Evolutionary conservation across 495 filamentous ascomycete species (phyloP).

Genomic region (Saxophila tyrrhenica): DNA sequence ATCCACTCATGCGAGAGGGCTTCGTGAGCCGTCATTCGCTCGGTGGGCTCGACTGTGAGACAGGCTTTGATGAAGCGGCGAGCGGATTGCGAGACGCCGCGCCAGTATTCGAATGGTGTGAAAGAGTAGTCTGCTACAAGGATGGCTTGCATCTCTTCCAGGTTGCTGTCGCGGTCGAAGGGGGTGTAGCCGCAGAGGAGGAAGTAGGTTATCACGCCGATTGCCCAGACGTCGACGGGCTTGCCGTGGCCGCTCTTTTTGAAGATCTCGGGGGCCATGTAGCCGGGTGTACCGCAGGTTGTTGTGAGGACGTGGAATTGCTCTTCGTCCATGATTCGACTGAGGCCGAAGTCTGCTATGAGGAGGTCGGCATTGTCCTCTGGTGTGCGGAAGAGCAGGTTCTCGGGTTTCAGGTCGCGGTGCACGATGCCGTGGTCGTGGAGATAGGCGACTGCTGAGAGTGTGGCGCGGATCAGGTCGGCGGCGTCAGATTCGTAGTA

Average conservation of each 20-base stretch:
- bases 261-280: constrained; percentile 84
- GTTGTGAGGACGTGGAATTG: constrained; percentile 97
- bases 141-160: constrained; percentile 99
- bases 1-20: constrained; percentile 86
- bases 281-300: constrained; percentile 93
- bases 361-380: constrained; percentile 80
- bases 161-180: constrained; percentile 92
- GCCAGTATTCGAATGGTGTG: constrained; percentile 94
- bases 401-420: constrained; percentile 68
- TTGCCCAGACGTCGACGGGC: constrained; percentile 70
- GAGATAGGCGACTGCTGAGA: constrained; percentile 95
- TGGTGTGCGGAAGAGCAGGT: constrained; percentile 66
- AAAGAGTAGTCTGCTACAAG: constrained; percentile 92
- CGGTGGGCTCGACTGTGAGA: constrained; percentile 74
- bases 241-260: constrained; percentile 70
- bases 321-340: constrained; percentile 96
- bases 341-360: constrained; percentile 92
- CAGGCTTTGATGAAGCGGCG: constrained; percentile 83
- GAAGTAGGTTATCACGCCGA: constrained; percentile 87
- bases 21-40: constrained; percentile 89
- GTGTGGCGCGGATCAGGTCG: constrained; percentile 83
- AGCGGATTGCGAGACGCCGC: constrained; percentile 72
- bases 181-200: constrained; percentile 96
- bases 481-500: constrained; percentile 98
- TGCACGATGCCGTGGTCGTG: constrained; percentile 98